Evolutionary conservation across 352 stramenopile genomes (phyloP), one percentile per base, ranked within the genome.

Genomic region (Pythium graminicola): DNA sequence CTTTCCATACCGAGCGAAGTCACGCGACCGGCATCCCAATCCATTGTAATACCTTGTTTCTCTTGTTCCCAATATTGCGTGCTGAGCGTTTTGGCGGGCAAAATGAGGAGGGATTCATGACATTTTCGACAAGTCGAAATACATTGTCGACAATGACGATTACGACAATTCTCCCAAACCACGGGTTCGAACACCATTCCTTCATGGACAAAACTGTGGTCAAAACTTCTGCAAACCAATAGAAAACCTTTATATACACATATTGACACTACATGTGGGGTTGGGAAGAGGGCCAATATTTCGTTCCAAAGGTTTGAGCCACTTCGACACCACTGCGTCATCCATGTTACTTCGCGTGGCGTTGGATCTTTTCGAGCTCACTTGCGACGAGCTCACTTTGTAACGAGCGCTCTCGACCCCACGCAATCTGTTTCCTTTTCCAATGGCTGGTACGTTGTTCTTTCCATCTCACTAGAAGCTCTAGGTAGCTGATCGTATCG

Each of bases 1-100:
- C 62, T 83, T 67, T 89, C 79, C 79, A 87, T 87, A 44, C 79
- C 79, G 62, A 93, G 79, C 47, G 81, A 80, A 43, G 80, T 79
- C 63, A 93, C 80, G 60, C 75, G 76, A 28, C 82, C 82, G 0
- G 68, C 66, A 58, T 93, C 82, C 82, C 82, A 93, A 59, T 93
- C 82, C 82, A 93, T 93, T 24, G 44, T 65, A 29, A 26, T 26
- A 38, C 23, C 22, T 7, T 32, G 28, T 28, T 20, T 17, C 9
- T 56, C 11, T 11, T 32, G 20, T 47, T 26, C 29, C 14, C 22
- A 3, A n/a, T 19, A 44, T 9, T 36, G 42, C 19, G 3, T 22
- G 45, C 14, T 28, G 27, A 26, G 47, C 13, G 26, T 56, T 54
- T 56, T 43, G 43, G 36, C 49, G 49, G 36, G 49, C 36, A 56